These are phyloP conservation scores for Arthrobotrys megalospora DNA, from an alignment of 2,329 filamentous ascomycete genomes.

Conservation along the genomic window DNA sequence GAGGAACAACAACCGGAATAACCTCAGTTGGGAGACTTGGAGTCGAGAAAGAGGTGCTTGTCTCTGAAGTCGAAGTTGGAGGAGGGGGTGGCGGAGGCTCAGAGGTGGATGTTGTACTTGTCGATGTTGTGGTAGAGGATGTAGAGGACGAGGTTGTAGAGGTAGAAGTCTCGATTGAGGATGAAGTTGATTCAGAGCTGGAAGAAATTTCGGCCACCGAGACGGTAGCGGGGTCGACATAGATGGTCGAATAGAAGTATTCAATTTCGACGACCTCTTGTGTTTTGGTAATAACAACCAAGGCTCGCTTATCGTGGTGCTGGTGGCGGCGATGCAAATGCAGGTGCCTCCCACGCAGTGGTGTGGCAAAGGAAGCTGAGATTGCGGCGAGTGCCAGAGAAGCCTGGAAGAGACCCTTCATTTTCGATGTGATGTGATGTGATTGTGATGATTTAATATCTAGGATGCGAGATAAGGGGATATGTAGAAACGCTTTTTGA, in stretches of 20 bases:
- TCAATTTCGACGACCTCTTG: constrained; percentile 54
- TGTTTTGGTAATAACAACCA: constrained; percentile 55
- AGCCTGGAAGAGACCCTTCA: constrained; percentile 54
- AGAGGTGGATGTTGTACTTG: constrained; percentile 8
- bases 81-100: constrained; percentile 39
- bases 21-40: constrained; percentile 42
- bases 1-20: constrained; percentile 47
- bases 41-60: constrained; percentile 31
- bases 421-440: constrained; percentile 25
- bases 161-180: constrained; percentile 32
- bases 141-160: constrained; percentile 17
- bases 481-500: constrained; percentile 10
- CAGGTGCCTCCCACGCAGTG: constrained; percentile 32
- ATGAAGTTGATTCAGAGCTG: constrained; percentile 6
- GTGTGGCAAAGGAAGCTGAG: constrained; percentile 26
- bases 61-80: constrained; percentile 40
- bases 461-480: constrained; percentile 6
- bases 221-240: constrained; percentile 36
- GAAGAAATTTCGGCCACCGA: neutral
- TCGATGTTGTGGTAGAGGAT: constrained; percentile 6
- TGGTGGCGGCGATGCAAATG: constrained; percentile 47
- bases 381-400: constrained; percentile 47
- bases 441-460: constrained; percentile 1
- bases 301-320: constrained; percentile 45
- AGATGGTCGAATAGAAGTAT: constrained; percentile 52